Conservation (phyloP, 2,329 filamentous ascomycete genomes). For the Tympanopsis confertula region DNA sequence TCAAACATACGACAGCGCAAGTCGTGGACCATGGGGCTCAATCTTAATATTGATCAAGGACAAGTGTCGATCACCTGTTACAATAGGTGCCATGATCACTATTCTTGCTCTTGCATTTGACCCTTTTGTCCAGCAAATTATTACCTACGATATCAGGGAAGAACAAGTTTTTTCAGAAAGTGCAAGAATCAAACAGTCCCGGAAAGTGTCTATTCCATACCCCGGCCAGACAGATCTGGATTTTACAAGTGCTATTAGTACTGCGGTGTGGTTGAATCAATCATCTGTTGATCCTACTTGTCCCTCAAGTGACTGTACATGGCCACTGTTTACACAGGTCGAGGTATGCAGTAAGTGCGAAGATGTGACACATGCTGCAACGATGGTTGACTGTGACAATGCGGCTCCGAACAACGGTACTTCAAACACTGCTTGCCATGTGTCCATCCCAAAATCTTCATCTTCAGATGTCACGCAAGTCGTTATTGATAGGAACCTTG, state of each 20-base stretch:
- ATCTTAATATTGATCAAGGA: constrained; percentile 2
- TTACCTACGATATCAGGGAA: not conserved
- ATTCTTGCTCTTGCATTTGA: not conserved
- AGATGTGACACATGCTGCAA: not conserved
- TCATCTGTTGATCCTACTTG: not conserved
- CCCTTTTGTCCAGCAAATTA: not conserved
- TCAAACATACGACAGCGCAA: constrained; percentile 14
- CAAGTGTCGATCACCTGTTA: not conserved
- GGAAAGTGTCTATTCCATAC: not conserved
- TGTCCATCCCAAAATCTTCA: no score
- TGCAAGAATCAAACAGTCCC: not conserved
- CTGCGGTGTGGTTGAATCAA: not conserved
- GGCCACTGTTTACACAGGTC: not conserved
- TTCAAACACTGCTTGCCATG: not conserved
- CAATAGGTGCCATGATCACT: not conserved
- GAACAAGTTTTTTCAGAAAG: not conserved
- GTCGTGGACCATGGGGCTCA: constrained; percentile 13
- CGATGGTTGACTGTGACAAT: not conserved
- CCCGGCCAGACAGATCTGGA: not conserved
- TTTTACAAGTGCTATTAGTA: not conserved
- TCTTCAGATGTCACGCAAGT: no score
- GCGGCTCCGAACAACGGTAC: not conserved
- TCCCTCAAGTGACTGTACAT: not conserved
- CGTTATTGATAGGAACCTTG: no score
- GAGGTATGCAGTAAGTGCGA: not conserved